Conservation (phyloP, 257 asterid genomes). For the Oldenlandia corymbosa region DNA sequence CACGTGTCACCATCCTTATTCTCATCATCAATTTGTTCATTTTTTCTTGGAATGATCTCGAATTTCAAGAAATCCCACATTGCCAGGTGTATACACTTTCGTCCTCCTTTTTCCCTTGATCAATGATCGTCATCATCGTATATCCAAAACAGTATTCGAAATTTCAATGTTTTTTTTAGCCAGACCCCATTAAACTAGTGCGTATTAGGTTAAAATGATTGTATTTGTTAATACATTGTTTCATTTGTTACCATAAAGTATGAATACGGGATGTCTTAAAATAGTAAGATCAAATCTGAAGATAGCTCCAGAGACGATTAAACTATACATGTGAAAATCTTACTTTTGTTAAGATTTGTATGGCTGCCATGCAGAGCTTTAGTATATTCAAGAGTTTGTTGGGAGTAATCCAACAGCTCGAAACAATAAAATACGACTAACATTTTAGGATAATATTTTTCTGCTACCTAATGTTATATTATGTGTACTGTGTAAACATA, state of each 20-base stretch:
- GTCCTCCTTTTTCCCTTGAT: slow-evolving; percentile 2
- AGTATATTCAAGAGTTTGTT: slow-evolving; percentile 29
- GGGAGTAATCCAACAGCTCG: slow-evolving; percentile 42
- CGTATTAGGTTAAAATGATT: not conserved
- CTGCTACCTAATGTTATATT: slow-evolving; percentile 5
- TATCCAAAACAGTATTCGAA: slow-evolving; percentile 6
- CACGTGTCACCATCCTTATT: slow-evolving; percentile 15
- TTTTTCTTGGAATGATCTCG: slow-evolving; percentile 32
- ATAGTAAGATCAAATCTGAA: slow-evolving; percentile 16
- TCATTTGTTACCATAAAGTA: slow-evolving; percentile 10
- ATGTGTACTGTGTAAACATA: slow-evolving; percentile 5
- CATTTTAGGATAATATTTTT: slow-evolving; percentile 3
- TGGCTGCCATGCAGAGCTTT: slow-evolving; percentile 1
- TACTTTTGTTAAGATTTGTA: not conserved
- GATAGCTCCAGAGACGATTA: not conserved
- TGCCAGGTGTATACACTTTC: slow-evolving; percentile 32
- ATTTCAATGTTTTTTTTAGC: not conserved
- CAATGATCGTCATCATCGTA: not conserved
- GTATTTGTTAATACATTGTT: not conserved
- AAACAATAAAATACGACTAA: slow-evolving; percentile 6
- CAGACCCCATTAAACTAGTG: not conserved
- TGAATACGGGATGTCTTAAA: slow-evolving; percentile 31
- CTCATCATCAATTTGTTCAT: slow-evolving; percentile 10
- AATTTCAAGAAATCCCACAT: slow-evolving; percentile 4
- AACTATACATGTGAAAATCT: no score